Evolutionary conservation across 192 early-diverging fungal genomes (phyloP).

Genomic region (Paraglomus occultum): DNA sequence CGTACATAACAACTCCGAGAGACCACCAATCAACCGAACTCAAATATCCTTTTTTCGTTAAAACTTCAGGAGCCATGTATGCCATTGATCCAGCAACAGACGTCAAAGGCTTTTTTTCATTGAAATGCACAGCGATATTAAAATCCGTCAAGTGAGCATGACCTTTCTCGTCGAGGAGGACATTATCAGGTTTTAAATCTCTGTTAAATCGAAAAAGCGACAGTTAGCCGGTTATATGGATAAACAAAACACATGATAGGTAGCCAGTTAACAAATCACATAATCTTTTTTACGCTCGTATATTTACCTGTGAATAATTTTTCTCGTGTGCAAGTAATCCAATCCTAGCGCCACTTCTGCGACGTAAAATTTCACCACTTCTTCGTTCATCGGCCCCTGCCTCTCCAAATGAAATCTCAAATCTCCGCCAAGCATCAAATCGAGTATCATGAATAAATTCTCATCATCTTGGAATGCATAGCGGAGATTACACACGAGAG

Average conservation of each 20-base stretch:
- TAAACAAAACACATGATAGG: neutral
- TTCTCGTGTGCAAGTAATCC: slow-evolving; percentile 64
- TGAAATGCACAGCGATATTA: slow-evolving; percentile 78
- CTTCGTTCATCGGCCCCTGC: slow-evolving; percentile 62
- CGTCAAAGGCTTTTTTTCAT: slow-evolving; percentile 60
- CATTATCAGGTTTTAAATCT: slow-evolving; percentile 87
- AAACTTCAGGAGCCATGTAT: slow-evolving; percentile 85
- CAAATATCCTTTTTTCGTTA: slow-evolving; percentile 55
- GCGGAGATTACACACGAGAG: slow-evolving; percentile 85
- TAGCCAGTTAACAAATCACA: neutral
- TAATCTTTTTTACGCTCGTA: no score
- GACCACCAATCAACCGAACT: slow-evolving; percentile 76
- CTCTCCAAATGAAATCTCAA: slow-evolving; percentile 83
- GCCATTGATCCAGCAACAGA: slow-evolving; percentile 81
- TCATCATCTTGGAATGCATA: slow-evolving; percentile 97
- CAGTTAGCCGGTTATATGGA: no score
- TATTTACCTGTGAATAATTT: slow-evolving; percentile 66
- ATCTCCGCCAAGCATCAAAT: slow-evolving; percentile 95
- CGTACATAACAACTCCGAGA: slow-evolving; percentile 75
- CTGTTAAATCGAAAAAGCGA: slow-evolving; percentile 37
- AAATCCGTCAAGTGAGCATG: slow-evolving; percentile 85
- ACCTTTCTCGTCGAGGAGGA: slow-evolving; percentile 71
- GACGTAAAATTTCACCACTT: slow-evolving; percentile 66
- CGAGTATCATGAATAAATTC: slow-evolving; percentile 90
- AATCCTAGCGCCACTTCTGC: slow-evolving; percentile 69